Percentiles rank a stretch among this genome's conserved stretches.
Conservation (phyloP, 2,329 filamentous ascomycete species). For the Diaporthe nobilis region DNA sequence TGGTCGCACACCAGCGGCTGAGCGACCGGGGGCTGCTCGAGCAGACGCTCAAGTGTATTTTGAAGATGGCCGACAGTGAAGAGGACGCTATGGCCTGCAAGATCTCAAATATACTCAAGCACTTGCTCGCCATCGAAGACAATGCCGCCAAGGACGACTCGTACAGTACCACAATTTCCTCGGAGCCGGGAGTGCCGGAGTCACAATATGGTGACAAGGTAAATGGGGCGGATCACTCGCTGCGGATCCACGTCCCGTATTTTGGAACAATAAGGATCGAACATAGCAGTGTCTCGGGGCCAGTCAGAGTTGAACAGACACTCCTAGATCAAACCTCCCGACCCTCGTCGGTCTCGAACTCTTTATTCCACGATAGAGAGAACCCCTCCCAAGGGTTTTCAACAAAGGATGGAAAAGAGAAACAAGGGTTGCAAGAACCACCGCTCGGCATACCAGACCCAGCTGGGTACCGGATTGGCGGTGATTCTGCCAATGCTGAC, state of each 20-base stretch:
- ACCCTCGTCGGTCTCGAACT: background rate
- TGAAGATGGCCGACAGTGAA: slow-evolving; percentile 44
- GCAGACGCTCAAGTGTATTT: slow-evolving; percentile 52
- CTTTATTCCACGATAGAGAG: background rate
- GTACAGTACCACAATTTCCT: slow-evolving; percentile 46
- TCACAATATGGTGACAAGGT: slow-evolving; percentile 44
- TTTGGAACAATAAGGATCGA: slow-evolving; percentile 57
- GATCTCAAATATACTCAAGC: slow-evolving; percentile 51
- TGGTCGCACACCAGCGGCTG: slow-evolving; percentile 57
- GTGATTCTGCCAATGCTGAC: background rate
- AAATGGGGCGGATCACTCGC: slow-evolving; percentile 41
- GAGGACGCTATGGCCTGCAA: slow-evolving; percentile 50
- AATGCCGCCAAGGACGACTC: slow-evolving; percentile 49
- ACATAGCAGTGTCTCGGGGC: slow-evolving; percentile 26
- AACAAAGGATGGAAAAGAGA: background rate
- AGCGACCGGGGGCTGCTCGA: slow-evolving; percentile 60
- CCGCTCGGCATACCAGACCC: background rate
- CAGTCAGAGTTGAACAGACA: background rate
- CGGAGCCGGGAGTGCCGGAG: slow-evolving; percentile 45
- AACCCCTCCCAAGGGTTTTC: no score
- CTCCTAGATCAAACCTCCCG: background rate
- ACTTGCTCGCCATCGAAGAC: slow-evolving; percentile 57
- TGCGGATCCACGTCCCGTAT: slow-evolving; percentile 59
- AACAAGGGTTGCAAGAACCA: background rate
- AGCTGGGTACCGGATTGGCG: slow-evolving; percentile 4